A percentile compares a stretch with the other conserved stretches of the same genome.
phyloP scores from a whole-genome alignment of 2,329 filamentous ascomycete species.

The Stagonosporopsis tanaceti region DNA sequence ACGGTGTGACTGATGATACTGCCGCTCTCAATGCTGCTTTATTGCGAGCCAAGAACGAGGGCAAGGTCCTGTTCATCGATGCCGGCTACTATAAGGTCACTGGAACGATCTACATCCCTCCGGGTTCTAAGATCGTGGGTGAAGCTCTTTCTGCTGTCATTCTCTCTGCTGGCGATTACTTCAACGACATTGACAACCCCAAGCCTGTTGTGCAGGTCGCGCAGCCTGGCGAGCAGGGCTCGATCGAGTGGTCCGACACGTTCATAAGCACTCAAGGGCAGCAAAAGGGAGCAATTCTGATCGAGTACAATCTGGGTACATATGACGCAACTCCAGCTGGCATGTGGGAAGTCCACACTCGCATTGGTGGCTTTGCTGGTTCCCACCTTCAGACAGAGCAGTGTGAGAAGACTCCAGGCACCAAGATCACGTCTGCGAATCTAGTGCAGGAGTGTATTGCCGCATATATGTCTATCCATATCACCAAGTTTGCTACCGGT shows the following conservation, averaged over 20 bases:
- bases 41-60: constrained; percentile 65
- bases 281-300: constrained; percentile 71
- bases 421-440: constrained; percentile 57
- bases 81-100: constrained; percentile 65
- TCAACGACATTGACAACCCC: constrained; percentile 61
- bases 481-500: constrained; percentile 62
- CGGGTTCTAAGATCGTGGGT: constrained; percentile 80
- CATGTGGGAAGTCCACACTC: constrained; percentile 88
- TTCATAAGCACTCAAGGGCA: constrained; percentile 74
- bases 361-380: constrained; percentile 81
- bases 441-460: constrained; percentile 73
- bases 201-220: constrained; percentile 74
- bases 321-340: constrained; percentile 67
- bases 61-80: constrained; percentile 64
- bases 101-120: constrained; percentile 64
- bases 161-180: constrained; percentile 72
- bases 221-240: constrained; percentile 67
- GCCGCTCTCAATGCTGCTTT: constrained; percentile 77
- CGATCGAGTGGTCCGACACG: constrained; percentile 75
- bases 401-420: constrained; percentile 77
- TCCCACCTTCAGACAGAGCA: constrained; percentile 78
- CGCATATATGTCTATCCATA: constrained; percentile 64
- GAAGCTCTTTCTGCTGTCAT: constrained; percentile 86
- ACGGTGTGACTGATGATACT: constrained; percentile 86
- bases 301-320: constrained; percentile 74